phyloP scores from a whole-genome alignment of 73 alveolate genomes.

The Paramecium bursaria region DNA sequence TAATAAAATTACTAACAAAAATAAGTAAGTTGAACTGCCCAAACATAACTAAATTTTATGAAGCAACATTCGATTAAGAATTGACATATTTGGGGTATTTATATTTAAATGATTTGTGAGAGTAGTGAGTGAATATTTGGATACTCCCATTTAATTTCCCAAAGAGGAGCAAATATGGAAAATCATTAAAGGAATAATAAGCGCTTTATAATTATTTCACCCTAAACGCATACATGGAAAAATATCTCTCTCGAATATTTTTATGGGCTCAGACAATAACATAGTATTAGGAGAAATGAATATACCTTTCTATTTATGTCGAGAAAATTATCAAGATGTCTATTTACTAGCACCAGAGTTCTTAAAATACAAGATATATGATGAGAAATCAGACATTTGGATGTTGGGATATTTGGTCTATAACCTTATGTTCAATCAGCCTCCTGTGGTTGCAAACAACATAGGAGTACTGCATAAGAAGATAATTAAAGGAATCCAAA shows the following conservation, averaged over 20 bases:
- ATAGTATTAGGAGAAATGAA: constrained; percentile 35
- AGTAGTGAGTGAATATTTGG: constrained; percentile 9
- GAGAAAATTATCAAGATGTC: constrained; percentile 14
- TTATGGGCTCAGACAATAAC: neutral
- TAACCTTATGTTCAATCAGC: constrained; percentile 9
- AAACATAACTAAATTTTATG: constrained; percentile 18
- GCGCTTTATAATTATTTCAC: constrained; percentile 17
- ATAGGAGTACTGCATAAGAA: constrained; percentile 21
- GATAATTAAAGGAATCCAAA: constrained; percentile 22
- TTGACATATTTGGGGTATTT: constrained; percentile 27
- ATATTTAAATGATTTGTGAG: neutral
- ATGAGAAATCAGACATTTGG: constrained; percentile 41
- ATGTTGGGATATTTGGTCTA: constrained; percentile 29
- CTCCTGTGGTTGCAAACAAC: constrained; percentile 32
- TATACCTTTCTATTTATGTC: constrained; percentile 1
- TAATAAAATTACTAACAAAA: constrained; percentile 8
- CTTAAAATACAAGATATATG: neutral
- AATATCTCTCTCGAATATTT: constrained; percentile 27
- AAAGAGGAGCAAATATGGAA: constrained; percentile 8
- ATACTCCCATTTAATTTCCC: neutral
- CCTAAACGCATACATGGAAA: constrained; percentile 34
- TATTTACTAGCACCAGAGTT: constrained; percentile 43
- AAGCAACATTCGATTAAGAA: constrained; percentile 16
- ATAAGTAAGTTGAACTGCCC: neutral
- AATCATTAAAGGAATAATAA: neutral